Base-by-base conservation (phyloP, 495 filamentous ascomycete genomes). In the Diplogelasinospora grovesii region DNA sequence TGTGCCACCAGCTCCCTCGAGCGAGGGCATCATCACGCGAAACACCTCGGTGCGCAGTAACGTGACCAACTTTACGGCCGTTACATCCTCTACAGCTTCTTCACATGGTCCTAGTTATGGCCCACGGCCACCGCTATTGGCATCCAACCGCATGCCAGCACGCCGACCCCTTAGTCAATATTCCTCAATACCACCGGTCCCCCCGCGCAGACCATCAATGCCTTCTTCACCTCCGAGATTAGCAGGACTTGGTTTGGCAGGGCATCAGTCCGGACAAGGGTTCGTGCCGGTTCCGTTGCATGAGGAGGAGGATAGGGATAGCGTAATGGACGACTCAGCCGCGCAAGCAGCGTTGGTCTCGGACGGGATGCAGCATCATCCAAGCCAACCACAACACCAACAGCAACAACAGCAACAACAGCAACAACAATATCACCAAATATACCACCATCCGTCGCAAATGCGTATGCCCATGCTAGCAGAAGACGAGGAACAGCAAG, bases 21-120 rank as follows among this genome's bases (percentile, higher is more conserved):
- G 59, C 47, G 59, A 61, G 22, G 59, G 59, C 16, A 52, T 61
- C 45, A 35, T 61, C 22, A 57, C 59, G 14, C 56, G 59, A 10
- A 61, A 32, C 41, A 43, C 53, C 2, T 61, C 59, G 4, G 22
- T 60, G n/a, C 50, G 59, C 21, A 59, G 56, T 54, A 57, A 39
- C 16, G 19, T 54, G 5, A 61, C 59, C 16, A 39, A 9, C 25
- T 35, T 2, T 15, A n/a, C n/a, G n/a, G n/a, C n/a, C n/a, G n/a
- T n/a, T n/a, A n/a, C n/a, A n/a, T n/a, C n/a, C n/a, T n/a, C n/a
- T n/a, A n/a, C n/a, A n/a, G n/a, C n/a, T n/a, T n/a, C n/a, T n/a
- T n/a, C n/a, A n/a, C n/a, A n/a, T n/a, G n/a, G n/a, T n/a, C n/a
- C n/a, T n/a, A n/a, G n/a, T n/a, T n/a, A n/a, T n/a, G n/a, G n/a